phyloP scores from a whole-genome alignment of 352 stramenopile genomes.

The Discostella stelligera region DNA sequence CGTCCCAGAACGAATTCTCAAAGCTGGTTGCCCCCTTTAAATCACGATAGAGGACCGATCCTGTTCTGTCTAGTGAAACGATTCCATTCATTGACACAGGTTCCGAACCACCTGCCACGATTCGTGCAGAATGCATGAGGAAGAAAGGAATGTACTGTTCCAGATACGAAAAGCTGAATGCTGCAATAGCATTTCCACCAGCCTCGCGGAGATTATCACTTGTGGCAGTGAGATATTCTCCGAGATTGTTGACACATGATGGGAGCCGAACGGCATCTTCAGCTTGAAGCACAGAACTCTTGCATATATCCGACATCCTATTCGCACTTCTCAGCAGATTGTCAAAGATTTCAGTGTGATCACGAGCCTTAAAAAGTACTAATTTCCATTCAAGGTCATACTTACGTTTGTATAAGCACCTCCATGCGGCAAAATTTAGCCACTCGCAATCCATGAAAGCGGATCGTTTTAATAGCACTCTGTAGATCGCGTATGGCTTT shows the following conservation, averaged over 20 bases:
- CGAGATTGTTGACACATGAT: slow-evolving; percentile 78
- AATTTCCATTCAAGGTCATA: slow-evolving; percentile 3
- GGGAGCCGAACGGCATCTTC: slow-evolving; percentile 76
- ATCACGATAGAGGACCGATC: slow-evolving; percentile 78
- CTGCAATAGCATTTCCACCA: slow-evolving; percentile 76
- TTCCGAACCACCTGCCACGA: slow-evolving; percentile 62
- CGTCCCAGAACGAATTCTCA: slow-evolving; percentile 80
- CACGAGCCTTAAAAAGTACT: neutral
- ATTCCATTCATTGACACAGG: slow-evolving; percentile 78
- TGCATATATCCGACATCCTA: slow-evolving; percentile 71
- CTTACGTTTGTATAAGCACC: slow-evolving; percentile 71
- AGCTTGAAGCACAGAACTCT: slow-evolving; percentile 72
- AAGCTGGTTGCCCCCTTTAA: slow-evolving; percentile 77
- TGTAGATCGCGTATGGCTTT: slow-evolving; percentile 66
- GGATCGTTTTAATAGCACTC: slow-evolving; percentile 78
- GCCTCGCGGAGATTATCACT: slow-evolving; percentile 76
- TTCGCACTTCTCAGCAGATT: slow-evolving; percentile 39
- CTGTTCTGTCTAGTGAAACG: slow-evolving; percentile 72
- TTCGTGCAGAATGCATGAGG: slow-evolving; percentile 74
- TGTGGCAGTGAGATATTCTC: slow-evolving; percentile 73
- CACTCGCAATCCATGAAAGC: slow-evolving; percentile 71
- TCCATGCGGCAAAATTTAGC: slow-evolving; percentile 79
- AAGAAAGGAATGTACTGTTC: slow-evolving; percentile 80
- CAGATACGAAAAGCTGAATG: slow-evolving; percentile 74
- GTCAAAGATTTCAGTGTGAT: neutral